Conservation (phyloP, 1,284 basidiomycete species). For the Microstroma glucosiphilum region DNA sequence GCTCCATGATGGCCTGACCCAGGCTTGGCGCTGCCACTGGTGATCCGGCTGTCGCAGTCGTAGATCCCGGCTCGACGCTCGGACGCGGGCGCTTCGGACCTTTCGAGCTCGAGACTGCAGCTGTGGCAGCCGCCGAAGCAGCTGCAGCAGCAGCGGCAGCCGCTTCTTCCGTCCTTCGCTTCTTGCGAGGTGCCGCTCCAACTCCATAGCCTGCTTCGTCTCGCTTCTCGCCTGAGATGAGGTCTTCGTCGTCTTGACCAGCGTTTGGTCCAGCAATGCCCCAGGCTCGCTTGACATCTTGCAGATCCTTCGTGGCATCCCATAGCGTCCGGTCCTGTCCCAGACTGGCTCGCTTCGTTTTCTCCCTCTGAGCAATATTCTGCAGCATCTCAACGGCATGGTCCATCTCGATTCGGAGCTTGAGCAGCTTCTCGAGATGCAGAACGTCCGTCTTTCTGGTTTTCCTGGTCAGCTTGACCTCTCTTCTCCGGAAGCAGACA, state of each 20-base stretch:
- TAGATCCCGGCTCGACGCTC: conserved; percentile 14
- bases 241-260: conserved; percentile 43
- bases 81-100: conserved; percentile 69
- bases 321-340: conserved; percentile 34
- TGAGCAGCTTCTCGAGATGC: conserved; percentile 47
- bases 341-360: conserved; percentile 35
- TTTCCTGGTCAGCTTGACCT: conserved; percentile 89
- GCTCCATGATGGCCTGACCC: conserved; percentile 43
- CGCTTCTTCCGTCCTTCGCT: conserved; percentile 39
- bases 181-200: conserved; percentile 38
- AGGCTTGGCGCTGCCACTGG: conserved; percentile 12
- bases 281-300: conserved; percentile 44
- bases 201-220: conserved; percentile 21
- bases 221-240: conserved; percentile 37
- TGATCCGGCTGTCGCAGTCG: background rate
- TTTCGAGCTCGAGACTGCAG: conserved; percentile 58
- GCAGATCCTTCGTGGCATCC: conserved; percentile 32
- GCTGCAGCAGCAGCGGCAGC: conserved; percentile 19
- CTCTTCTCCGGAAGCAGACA: conserved; percentile 92
- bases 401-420: conserved; percentile 43
- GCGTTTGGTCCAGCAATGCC: conserved; percentile 34
- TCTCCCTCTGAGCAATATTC: conserved; percentile 45
- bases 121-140: background rate
- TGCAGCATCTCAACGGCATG: conserved; percentile 32
- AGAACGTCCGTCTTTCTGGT: conserved; percentile 60